Evolutionary conservation across 257 asterid species (phyloP).

Genomic region (Solanum peruvianum): DNA sequence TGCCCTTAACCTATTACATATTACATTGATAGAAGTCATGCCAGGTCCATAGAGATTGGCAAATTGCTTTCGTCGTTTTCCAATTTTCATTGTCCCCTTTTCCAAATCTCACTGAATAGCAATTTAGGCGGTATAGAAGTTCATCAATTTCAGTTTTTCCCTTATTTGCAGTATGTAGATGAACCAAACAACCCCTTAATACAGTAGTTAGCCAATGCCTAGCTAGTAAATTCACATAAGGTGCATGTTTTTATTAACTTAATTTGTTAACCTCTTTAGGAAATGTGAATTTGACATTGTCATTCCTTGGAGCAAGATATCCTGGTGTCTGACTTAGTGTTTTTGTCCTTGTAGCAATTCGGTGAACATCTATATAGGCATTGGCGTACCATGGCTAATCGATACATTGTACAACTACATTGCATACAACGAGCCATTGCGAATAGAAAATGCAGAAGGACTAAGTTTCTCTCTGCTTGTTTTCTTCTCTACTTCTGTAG

Average conservation of each 20-base stretch:
- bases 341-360: constrained; percentile 52
- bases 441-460: constrained; percentile 59
- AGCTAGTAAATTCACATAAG: neutral
- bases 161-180: neutral
- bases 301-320: neutral
- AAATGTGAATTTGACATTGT: neutral
- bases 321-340: neutral
- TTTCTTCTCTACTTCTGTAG: constrained; percentile 76
- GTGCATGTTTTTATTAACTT: too few relatives aligned
- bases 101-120: neutral
- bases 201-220: neutral
- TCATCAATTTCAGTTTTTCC: neutral
- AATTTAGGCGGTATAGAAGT: neutral
- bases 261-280: neutral
- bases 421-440: constrained; percentile 61
- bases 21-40: neutral
- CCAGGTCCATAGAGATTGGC: neutral
- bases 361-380: constrained; percentile 82
- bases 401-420: constrained; percentile 68
- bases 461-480: constrained; percentile 77
- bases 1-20: neutral
- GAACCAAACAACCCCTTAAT: neutral
- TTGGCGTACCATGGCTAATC: constrained; percentile 89
- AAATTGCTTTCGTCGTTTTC: neutral
- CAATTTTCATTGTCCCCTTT: neutral